These are phyloP conservation scores for Podosphaera leucotricha DNA, from an alignment of 2,329 filamentous ascomycete species.

Conservation along the genomic window DNA sequence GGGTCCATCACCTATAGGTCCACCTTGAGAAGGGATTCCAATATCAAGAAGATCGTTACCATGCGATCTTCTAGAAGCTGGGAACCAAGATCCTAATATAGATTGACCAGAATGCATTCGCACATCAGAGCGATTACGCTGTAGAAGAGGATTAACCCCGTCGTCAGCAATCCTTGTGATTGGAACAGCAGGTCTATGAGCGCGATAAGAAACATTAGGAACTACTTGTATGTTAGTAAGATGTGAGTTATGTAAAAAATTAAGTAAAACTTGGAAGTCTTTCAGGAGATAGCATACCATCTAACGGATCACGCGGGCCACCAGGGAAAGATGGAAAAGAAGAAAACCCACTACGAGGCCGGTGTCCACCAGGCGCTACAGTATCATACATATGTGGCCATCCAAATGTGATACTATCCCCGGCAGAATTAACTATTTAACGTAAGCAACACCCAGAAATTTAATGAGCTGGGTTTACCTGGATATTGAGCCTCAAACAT, in stretches of 20 bases:
- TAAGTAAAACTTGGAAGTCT: background rate
- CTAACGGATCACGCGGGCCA: constrained; percentile 28
- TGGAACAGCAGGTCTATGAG: constrained; percentile 26
- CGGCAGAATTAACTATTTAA: constrained; percentile 6
- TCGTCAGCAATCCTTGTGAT: constrained; percentile 42
- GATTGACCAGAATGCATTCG: constrained; percentile 25
- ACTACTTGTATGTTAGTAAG: constrained; percentile 15
- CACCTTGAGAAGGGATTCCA: constrained; percentile 10
- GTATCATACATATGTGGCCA: constrained; percentile 33
- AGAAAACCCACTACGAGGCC: constrained; percentile 30
- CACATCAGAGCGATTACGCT: constrained; percentile 26
- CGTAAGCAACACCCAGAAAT: constrained; percentile 1
- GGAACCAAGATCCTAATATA: constrained; percentile 28
- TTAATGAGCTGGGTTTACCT: constrained; percentile 20
- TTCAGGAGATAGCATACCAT: constrained; percentile 20
- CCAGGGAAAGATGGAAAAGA: constrained; percentile 40
- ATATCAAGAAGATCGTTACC: constrained; percentile 12
- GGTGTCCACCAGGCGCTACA: constrained; percentile 23
- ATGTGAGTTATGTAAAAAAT: background rate
- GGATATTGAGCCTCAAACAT: constrained; percentile 37
- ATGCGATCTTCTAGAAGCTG: constrained; percentile 19
- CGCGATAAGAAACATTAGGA: constrained; percentile 21
- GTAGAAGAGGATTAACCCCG: constrained; percentile 66
- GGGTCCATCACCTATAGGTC: constrained; percentile 14
- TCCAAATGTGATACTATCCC: constrained; percentile 20